Base-by-base conservation (phyloP, 176 grass and related monocot genomes). In the Oryza meyeriana region DNA sequence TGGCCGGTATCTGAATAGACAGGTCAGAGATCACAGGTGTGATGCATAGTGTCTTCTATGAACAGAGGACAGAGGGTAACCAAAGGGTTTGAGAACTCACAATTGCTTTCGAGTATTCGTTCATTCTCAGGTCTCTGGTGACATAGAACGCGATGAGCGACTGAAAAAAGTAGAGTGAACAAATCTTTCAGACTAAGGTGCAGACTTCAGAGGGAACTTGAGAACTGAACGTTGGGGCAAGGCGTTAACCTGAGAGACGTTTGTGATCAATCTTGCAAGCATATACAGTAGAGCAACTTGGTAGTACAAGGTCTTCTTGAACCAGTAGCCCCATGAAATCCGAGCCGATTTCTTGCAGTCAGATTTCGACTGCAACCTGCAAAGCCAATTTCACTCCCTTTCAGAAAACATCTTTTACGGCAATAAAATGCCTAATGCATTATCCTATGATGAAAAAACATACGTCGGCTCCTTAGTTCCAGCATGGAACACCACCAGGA, bases 251-350 rank as follows among this genome's bases (percentile, higher is more conserved):
- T 94, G 92, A 50, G 92, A 94, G 45, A 94, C 88, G 40, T 94
- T 94, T 32, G 92, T 89, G 59, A 91, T 88, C 61, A 94, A 67
- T 41, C 88, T 83, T 28, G 88, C 87, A 8, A 94, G 80, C 88
- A 89, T 91, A 68, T 91, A 91, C 1, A 91, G 71, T 26, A 94
- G 66, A 39, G 92, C 88, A 27, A 94, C 92, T 84, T 89, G 92
- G 74, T 88, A 94, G 76, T 94, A 94, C 12, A 94, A 61, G 20
- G 81, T 57, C 77, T 94, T 94, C 76, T 86, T 91, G 72, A 94
- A 94, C 92, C 92, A 94, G 76, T 94, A 90, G 1, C 79, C 57
- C 92, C 92, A 94, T 11, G 71, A 86, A 31, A 94, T 91, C 65
- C 86, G 68, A 69, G 71, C 41, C 81, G 44, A 64, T 33, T 88